Evolutionary conservation across 441 rosid genomes (phyloP).

Genomic region (Raphanus hybrid): DNA sequence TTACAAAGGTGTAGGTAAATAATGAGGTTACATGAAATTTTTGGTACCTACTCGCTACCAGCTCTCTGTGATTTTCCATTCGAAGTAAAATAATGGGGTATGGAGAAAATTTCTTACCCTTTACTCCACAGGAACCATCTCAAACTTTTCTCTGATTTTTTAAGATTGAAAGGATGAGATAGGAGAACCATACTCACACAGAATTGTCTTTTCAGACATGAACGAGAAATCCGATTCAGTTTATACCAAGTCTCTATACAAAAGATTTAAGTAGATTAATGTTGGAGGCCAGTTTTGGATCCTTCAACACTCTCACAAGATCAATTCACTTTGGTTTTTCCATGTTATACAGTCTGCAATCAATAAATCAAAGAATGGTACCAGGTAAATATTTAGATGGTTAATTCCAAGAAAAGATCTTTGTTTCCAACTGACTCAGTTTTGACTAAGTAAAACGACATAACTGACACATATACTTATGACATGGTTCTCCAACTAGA

Average conservation of each 20-base stretch:
- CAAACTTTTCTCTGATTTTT: not conserved
- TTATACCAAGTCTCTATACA: not conserved
- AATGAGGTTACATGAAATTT: not conserved
- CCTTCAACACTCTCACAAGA: not conserved
- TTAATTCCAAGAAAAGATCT: not conserved
- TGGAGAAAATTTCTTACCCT: not conserved
- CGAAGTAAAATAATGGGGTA: not conserved
- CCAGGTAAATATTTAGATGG: not conserved
- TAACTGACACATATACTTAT: too few relatives aligned
- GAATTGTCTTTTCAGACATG: not conserved
- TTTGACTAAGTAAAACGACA: not conserved
- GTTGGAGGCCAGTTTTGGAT: not conserved
- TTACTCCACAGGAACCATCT: not conserved
- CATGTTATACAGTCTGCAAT: not conserved
- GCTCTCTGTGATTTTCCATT: not conserved
- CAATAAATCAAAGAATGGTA: not conserved
- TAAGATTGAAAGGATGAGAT: not conserved
- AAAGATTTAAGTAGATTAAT: not conserved
- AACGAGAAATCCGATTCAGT: not conserved
- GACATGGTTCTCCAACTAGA: too few relatives aligned
- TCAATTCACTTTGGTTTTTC: not conserved
- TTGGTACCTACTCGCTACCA: not conserved
- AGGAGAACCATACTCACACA: not conserved
- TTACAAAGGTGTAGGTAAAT: not conserved
- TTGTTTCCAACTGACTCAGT: not conserved